phyloP scores from a whole-genome alignment of 805 yeast genomes.

The Saccharomyces eubayanus region DNA sequence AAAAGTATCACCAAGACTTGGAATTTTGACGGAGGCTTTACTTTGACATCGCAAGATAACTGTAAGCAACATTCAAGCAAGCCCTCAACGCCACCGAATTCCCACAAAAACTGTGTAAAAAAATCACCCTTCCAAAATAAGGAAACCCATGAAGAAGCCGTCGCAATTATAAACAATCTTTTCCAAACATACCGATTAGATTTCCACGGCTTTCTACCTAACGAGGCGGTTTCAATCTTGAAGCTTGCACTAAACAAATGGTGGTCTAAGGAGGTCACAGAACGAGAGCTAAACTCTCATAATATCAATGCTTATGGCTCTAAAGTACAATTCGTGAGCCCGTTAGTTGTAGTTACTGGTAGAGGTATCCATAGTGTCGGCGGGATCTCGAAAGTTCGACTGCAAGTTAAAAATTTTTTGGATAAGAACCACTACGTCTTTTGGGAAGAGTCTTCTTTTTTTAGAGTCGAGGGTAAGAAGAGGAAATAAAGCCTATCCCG shows the following conservation, averaged over 20 bases:
- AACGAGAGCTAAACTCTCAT: conserved; percentile 37
- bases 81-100: neutral
- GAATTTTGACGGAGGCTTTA: neutral
- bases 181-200: conserved; percentile 34
- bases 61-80: neutral
- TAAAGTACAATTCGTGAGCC: conserved; percentile 35
- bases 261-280: conserved; percentile 53
- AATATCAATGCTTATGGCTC: conserved; percentile 24
- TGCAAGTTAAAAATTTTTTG: conserved; percentile 36
- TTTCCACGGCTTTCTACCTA: conserved; percentile 46
- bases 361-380: conserved; percentile 60
- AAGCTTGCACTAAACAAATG: conserved; percentile 38
- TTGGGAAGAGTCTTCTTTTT: conserved; percentile 40
- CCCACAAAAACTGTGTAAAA: neutral
- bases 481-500: neutral
- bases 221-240: conserved; percentile 38
- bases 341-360: conserved; percentile 52
- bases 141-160: neutral
- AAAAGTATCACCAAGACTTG: neutral
- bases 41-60: neutral
- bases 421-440: conserved; percentile 33
- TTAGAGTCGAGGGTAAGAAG: conserved; percentile 37
- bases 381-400: conserved; percentile 44
- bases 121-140: neutral
- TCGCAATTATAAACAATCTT: conserved; percentile 10